These are phyloP conservation scores for Globisporangium canariense DNA, from an alignment of 352 stramenopile genomes.

Conservation along the genomic window DNA sequence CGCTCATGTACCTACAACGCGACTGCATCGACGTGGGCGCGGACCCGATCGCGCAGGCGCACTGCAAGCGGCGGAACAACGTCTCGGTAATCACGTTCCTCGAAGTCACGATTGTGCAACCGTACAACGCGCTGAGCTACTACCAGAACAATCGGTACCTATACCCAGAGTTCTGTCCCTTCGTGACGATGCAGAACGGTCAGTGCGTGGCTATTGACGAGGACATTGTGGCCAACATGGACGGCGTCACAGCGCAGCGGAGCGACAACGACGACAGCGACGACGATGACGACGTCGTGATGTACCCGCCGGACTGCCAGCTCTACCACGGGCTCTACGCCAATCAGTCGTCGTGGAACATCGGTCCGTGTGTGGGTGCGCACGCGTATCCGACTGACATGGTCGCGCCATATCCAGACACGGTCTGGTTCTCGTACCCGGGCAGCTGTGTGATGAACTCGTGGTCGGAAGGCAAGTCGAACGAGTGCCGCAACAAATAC, in stretches of 20 bases:
- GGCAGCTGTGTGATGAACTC: slow-evolving; percentile 53
- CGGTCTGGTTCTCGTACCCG: slow-evolving; percentile 76
- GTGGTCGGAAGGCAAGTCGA: slow-evolving; percentile 45
- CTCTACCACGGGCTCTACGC: slow-evolving; percentile 59
- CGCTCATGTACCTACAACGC: slow-evolving; percentile 66
- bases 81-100: slow-evolving; percentile 63
- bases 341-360: slow-evolving; percentile 29
- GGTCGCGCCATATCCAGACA: slow-evolving; percentile 57
- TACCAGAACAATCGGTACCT: slow-evolving; percentile 52
- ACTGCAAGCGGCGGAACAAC: slow-evolving; percentile 53
- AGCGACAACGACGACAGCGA: slow-evolving; percentile 22
- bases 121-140: slow-evolving; percentile 53
- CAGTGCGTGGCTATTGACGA: slow-evolving; percentile 40
- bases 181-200: slow-evolving; percentile 58
- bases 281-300: slow-evolving; percentile 8
- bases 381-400: slow-evolving; percentile 52
- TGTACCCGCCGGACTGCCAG: slow-evolving; percentile 44
- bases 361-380: slow-evolving; percentile 59
- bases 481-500: slow-evolving; percentile 30
- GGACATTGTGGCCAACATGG: slow-evolving; percentile 10
- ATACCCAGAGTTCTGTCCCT: slow-evolving; percentile 72
- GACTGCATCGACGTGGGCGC: slow-evolving; percentile 60
- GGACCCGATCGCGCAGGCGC: slow-evolving; percentile 20
- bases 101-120: slow-evolving; percentile 58
- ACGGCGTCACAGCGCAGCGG: neutral